Evolutionary conservation across 2,329 filamentous ascomycete genomes (phyloP).

Genomic region (Neofusicoccum sp.): DNA sequence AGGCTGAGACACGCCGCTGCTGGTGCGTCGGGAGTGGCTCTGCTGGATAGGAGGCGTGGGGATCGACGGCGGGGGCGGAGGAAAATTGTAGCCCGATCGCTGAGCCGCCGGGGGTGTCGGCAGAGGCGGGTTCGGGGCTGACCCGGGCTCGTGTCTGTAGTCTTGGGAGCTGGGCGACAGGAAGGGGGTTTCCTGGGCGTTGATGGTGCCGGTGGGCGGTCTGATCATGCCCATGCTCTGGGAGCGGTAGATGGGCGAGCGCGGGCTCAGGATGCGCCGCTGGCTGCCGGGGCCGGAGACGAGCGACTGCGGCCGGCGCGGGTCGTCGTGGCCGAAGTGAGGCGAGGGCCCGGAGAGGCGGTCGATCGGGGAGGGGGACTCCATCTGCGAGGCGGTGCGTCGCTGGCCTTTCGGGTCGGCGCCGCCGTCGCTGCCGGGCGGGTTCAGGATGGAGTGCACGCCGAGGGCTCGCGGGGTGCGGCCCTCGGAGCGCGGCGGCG

Average conservation of each 20-base stretch:
- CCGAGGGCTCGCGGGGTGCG: conserved; percentile 41
- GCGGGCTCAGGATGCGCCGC: conserved; percentile 59
- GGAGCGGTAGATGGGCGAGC: conserved; percentile 58
- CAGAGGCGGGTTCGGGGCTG: conserved; percentile 48
- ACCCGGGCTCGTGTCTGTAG: conserved; percentile 44
- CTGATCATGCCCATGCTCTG: conserved; percentile 52
- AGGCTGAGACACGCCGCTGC: conserved; percentile 27
- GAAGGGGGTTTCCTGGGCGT: conserved; percentile 54
- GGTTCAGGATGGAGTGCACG: conserved; percentile 52
- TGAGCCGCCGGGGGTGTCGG: conserved; percentile 48
- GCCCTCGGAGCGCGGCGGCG: conserved; percentile 29
- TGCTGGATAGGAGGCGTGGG: conserved; percentile 44
- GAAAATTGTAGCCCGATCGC: conserved; percentile 39
- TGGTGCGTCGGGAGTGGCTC: conserved; percentile 44
- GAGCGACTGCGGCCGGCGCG: conserved; percentile 1
- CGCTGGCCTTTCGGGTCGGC: conserved; percentile 36
- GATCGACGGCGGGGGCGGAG: conserved; percentile 30
- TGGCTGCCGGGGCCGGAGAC: conserved; percentile 19
- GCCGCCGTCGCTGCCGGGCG: conserved; percentile 35
- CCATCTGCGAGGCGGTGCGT: conserved; percentile 48
- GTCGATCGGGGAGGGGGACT: conserved; percentile 44
- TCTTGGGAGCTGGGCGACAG: conserved; percentile 45
- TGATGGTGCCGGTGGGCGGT: conserved; percentile 49
- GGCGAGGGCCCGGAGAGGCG: conserved; percentile 35
- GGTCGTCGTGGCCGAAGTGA: conserved; percentile 28